Evolutionary conservation across 768 basidiomycete genomes (phyloP).

Genomic region (Leucosporidium scottii): DNA sequence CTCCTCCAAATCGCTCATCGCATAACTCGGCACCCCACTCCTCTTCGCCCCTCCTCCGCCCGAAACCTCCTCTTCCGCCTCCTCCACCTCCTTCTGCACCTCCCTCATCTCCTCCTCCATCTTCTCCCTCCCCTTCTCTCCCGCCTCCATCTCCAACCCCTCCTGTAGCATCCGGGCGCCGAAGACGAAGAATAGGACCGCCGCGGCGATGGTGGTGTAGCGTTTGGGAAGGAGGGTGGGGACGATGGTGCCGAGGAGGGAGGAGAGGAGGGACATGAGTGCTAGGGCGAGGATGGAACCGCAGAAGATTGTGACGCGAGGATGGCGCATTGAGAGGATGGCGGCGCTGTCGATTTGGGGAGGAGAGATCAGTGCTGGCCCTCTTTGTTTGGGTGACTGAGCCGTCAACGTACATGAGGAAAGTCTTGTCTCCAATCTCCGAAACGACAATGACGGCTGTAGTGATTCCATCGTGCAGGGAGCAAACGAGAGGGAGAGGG

Average conservation of each 20-base stretch:
- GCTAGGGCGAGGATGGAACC: slow-evolving; percentile 83
- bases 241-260: slow-evolving; percentile 84
- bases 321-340: slow-evolving; percentile 74
- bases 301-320: slow-evolving; percentile 69
- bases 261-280: slow-evolving; percentile 89
- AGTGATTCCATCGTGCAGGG: background rate
- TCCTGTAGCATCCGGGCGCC: slow-evolving; percentile 84
- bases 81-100: slow-evolving; percentile 90
- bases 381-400: background rate
- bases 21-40: background rate
- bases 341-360: slow-evolving; percentile 49
- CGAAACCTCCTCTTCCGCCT: slow-evolving; percentile 51
- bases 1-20: slow-evolving; percentile 66
- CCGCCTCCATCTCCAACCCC: slow-evolving; percentile 63
- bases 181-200: slow-evolving; percentile 79
- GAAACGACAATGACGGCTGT: slow-evolving; percentile 45
- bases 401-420: slow-evolving; percentile 49
- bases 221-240: slow-evolving; percentile 68
- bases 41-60: slow-evolving; percentile 44
- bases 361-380: background rate
- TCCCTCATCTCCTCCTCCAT: slow-evolving; percentile 92
- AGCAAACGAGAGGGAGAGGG: background rate
- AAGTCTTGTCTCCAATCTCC: slow-evolving; percentile 94
- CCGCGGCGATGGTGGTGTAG: slow-evolving; percentile 67
- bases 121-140: slow-evolving; percentile 58